Conservation (phyloP, 1,284 basidiomycete species). For the Puccinia horiana region DNA sequence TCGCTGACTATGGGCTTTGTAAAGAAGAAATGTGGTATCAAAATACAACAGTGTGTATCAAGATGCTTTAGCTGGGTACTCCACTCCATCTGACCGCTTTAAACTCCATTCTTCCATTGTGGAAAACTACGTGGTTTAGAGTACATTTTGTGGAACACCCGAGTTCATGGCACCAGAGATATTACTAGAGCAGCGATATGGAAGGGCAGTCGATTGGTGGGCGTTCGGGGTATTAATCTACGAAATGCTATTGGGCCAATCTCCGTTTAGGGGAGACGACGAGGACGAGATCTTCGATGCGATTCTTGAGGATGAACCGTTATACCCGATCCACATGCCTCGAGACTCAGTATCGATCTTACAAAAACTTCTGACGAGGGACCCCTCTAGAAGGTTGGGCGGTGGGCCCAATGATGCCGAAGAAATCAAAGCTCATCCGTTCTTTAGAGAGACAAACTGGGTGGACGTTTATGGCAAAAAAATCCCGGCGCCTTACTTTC, state of each 20-base stretch:
- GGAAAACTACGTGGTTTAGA: conserved; percentile 56
- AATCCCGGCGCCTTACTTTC: conserved; percentile 95
- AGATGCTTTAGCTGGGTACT: not conserved
- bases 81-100: not conserved
- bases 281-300: conserved; percentile 99
- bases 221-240: conserved; percentile 98
- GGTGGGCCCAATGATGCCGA: conserved; percentile 90
- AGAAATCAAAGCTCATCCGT: conserved; percentile 95
- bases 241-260: conserved; percentile 98
- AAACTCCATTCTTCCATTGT: not conserved
- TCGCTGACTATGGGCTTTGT: conserved; percentile 98
- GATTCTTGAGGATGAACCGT: conserved; percentile 94
- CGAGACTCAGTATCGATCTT: conserved; percentile 92
- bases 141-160: conserved; percentile 98
- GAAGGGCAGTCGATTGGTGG: conserved; percentile 99
- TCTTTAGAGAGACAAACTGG: conserved; percentile 97
- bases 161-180: conserved; percentile 99
- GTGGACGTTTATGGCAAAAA: conserved; percentile 95
- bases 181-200: conserved; percentile 94
- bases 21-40: conserved; percentile 99
- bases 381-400: conserved; percentile 88
- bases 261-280: conserved; percentile 97
- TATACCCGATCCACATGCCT: conserved; percentile 99
- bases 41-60: conserved; percentile 70
- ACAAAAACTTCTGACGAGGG: conserved; percentile 91